Conservation (phyloP, 208 protist genomes). For the Crithidia sp. region DNA sequence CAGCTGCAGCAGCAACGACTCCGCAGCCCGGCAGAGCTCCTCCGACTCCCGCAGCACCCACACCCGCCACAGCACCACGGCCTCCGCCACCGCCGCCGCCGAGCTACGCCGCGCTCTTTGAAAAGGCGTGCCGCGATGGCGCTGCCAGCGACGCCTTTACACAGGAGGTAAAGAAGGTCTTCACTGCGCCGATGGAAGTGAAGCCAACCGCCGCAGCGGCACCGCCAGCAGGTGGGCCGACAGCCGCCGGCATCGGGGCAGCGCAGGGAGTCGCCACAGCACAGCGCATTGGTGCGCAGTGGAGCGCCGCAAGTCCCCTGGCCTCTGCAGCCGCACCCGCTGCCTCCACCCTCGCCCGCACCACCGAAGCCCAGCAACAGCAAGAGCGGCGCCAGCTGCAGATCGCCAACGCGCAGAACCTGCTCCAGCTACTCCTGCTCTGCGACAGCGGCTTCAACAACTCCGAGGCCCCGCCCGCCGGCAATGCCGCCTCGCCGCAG, state of each 20-base stretch:
- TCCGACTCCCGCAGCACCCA: neutral
- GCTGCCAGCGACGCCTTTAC: constrained; percentile 33
- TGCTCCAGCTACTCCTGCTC: constrained; percentile 47
- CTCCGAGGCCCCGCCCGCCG: constrained; percentile 27
- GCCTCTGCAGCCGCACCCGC: constrained; percentile 9
- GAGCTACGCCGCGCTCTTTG: constrained; percentile 29
- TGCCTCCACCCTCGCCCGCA: constrained; percentile 15
- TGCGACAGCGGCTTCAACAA: constrained; percentile 64
- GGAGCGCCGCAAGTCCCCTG: neutral
- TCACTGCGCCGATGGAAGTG: constrained; percentile 47
- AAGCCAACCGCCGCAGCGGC: constrained; percentile 1
- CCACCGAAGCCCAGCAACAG: constrained; percentile 24
- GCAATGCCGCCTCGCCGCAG: constrained; percentile 38
- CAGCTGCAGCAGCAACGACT: neutral
- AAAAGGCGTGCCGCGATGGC: constrained; percentile 34
- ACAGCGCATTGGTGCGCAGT: constrained; percentile 11
- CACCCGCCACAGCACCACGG: constrained; percentile 4
- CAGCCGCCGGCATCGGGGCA: neutral
- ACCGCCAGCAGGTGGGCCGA: neutral
- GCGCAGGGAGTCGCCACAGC: neutral
- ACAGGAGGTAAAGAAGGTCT: constrained; percentile 51
- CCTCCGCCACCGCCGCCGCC: constrained; percentile 5
- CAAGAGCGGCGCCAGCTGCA: constrained; percentile 31
- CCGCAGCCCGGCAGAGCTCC: neutral
- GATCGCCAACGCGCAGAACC: constrained; percentile 22